Evolutionary conservation across 352 stramenopile species (phyloP).

Genomic region (Globisporangium paddicum): DNA sequence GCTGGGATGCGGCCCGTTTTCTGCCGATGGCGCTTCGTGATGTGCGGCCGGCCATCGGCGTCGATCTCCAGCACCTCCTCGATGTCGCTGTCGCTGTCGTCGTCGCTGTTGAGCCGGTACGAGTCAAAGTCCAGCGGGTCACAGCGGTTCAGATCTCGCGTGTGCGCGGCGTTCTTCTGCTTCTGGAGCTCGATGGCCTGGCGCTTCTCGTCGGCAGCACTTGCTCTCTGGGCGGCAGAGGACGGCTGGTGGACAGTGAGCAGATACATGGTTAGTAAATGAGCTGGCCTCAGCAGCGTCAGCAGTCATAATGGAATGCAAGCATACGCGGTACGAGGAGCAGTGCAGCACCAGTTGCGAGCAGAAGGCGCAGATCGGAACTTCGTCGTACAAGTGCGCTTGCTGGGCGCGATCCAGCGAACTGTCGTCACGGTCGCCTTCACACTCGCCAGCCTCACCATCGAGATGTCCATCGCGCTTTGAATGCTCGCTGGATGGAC

Average conservation of each 20-base stretch:
- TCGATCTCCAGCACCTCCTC: slow-evolving; percentile 43
- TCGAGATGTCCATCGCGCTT: background rate
- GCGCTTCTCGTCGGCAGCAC: slow-evolving; percentile 17
- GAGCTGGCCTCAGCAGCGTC: background rate
- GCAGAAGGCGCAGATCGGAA: slow-evolving; percentile 51
- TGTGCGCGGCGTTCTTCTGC: slow-evolving; percentile 17
- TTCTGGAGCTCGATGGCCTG: slow-evolving; percentile 18
- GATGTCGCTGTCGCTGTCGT: slow-evolving; percentile 39
- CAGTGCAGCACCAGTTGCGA: slow-evolving; percentile 49
- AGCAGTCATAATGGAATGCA: background rate
- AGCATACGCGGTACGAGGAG: slow-evolving; percentile 34
- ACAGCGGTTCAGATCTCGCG: slow-evolving; percentile 22
- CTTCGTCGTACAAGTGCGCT: slow-evolving; percentile 57
- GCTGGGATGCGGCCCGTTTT: slow-evolving; percentile 26
- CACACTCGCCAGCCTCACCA: background rate
- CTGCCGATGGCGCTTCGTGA: slow-evolving; percentile 24
- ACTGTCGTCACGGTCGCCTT: background rate
- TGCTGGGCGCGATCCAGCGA: slow-evolving; percentile 24
- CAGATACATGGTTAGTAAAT: background rate
- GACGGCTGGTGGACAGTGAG: slow-evolving; percentile 15
- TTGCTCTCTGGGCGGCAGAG: slow-evolving; percentile 19
- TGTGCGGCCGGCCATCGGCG: slow-evolving; percentile 29
- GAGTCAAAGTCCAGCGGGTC: slow-evolving; percentile 51
- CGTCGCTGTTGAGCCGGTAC: slow-evolving; percentile 48
- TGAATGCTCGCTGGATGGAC: background rate